These are phyloP conservation scores for Phyllosticta citribraziliensis DNA, from an alignment of 2,329 filamentous ascomycete species.

Conservation along the genomic window DNA sequence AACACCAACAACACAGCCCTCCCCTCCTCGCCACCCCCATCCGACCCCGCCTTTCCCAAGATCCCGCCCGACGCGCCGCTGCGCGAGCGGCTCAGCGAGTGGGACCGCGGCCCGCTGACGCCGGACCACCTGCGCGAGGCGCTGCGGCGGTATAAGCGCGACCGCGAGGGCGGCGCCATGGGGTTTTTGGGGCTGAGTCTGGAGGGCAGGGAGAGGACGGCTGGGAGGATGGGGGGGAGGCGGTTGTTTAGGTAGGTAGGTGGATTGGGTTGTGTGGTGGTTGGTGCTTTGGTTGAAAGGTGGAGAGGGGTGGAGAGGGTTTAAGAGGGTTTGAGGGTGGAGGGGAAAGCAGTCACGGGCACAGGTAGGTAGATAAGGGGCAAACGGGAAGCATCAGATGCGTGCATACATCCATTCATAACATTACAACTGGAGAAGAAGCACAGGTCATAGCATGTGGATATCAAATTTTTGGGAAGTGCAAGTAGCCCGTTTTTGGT, in stretches of 20 bases:
- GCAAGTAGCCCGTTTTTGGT: not conserved
- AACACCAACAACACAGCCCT: not conserved
- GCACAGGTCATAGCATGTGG: not conserved
- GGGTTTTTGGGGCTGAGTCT: conserved; percentile 41
- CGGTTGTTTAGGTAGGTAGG: conserved; percentile 33
- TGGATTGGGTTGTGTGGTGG: too few relatives aligned
- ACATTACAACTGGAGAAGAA: too few relatives aligned
- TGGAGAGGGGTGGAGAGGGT: too few relatives aligned
- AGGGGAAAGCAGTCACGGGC: too few relatives aligned
- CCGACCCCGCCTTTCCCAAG: not conserved
- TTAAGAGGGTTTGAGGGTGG: too few relatives aligned
- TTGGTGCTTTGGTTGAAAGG: too few relatives aligned
- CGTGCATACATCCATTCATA: too few relatives aligned
- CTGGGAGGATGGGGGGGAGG: conserved; percentile 35
- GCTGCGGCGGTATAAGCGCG: conserved; percentile 55
- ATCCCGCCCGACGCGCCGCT: conserved; percentile 5
- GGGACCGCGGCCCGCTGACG: conserved; percentile 49
- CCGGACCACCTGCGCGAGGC: conserved; percentile 70
- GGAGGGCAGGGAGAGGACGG: conserved; percentile 36
- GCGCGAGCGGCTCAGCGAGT: conserved; percentile 17
- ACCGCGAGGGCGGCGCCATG: conserved; percentile 52
- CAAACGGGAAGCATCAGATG: too few relatives aligned
- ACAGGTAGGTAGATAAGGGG: too few relatives aligned
- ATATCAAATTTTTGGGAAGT: not conserved
- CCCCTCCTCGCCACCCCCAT: not conserved